Evolutionary conservation across 2,329 filamentous ascomycete species (phyloP).

Genomic region (Ascochyta clinopodiicola): DNA sequence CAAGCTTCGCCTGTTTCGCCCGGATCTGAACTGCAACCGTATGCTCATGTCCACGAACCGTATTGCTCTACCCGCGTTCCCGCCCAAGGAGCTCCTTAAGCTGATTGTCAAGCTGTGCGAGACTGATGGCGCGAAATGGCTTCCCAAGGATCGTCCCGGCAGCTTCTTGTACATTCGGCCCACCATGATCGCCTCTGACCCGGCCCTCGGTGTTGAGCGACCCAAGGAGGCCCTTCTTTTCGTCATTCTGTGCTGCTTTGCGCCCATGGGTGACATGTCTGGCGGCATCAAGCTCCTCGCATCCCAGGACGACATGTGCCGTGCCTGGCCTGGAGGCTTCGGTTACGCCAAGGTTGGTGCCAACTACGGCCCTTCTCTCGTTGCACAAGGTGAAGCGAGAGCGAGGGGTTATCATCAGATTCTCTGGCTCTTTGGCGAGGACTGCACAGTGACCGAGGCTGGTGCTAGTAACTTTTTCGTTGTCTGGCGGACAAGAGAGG

Average conservation of each 20-base stretch:
- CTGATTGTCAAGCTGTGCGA: slow-evolving; percentile 75
- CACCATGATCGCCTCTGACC: slow-evolving; percentile 82
- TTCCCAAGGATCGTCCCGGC: slow-evolving; percentile 72
- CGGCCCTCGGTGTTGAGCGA: slow-evolving; percentile 79
- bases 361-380: slow-evolving; percentile 86
- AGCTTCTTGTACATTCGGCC: slow-evolving; percentile 84
- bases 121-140: slow-evolving; percentile 78
- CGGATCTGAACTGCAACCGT: slow-evolving; percentile 72
- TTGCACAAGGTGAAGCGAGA: slow-evolving; percentile 78
- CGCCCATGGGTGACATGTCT: slow-evolving; percentile 49
- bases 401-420: slow-evolving; percentile 82
- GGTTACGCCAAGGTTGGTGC: slow-evolving; percentile 92
- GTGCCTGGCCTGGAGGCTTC: slow-evolving; percentile 92
- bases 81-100: slow-evolving; percentile 73
- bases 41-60: slow-evolving; percentile 63
- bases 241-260: slow-evolving; percentile 67
- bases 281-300: slow-evolving; percentile 73
- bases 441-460: slow-evolving; percentile 84
- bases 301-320: slow-evolving; percentile 79
- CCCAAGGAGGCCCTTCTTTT: slow-evolving; percentile 88
- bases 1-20: slow-evolving; percentile 78
- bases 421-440: slow-evolving; percentile 86
- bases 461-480: slow-evolving; percentile 93
- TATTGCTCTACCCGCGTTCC: slow-evolving; percentile 77
- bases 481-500: slow-evolving; percentile 73